Percentiles rank a stretch among this genome's conserved stretches.
Conservation (phyloP, 495 filamentous ascomycete species). For the Chaetomidium leptoderma region DNA sequence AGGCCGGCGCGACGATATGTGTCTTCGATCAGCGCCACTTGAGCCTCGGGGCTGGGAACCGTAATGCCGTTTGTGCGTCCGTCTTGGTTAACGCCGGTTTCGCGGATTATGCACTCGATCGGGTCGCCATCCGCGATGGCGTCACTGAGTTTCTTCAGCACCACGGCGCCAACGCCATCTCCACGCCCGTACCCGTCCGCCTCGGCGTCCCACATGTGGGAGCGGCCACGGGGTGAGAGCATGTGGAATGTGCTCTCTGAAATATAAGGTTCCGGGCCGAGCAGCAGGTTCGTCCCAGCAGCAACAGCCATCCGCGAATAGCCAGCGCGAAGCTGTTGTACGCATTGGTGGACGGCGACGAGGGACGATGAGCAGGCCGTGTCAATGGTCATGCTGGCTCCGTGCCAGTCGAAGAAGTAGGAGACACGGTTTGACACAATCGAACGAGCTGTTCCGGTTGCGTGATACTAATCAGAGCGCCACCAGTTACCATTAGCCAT, state of each 20-base stretch:
- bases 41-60: conserved; percentile 46
- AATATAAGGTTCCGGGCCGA: conserved; percentile 39
- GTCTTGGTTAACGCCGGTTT: conserved; percentile 52
- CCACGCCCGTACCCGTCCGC: conserved; percentile 62
- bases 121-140: conserved; percentile 47
- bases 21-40: conserved; percentile 46
- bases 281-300: conserved; percentile 49
- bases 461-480: no score
- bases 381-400: conserved; percentile 42
- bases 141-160: conserved; percentile 51
- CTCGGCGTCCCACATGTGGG: conserved; percentile 52
- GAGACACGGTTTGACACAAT: conserved; percentile 50
- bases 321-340: conserved; percentile 42
- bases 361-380: conserved; percentile 55
- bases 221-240: conserved; percentile 40
- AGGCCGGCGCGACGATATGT: conserved; percentile 46
- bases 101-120: conserved; percentile 58
- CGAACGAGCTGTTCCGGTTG: conserved; percentile 24
- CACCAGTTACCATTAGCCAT: no score
- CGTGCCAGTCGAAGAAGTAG: conserved; percentile 45
- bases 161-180: conserved; percentile 52
- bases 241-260: conserved; percentile 31
- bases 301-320: conserved; percentile 41
- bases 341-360: conserved; percentile 49
- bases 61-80: conserved; percentile 49